A percentile compares a stretch with the other conserved stretches of the same genome.
Evolutionary conservation across 495 filamentous ascomycete genomes (phyloP).

Genomic region (Durotheca rogersii): DNA sequence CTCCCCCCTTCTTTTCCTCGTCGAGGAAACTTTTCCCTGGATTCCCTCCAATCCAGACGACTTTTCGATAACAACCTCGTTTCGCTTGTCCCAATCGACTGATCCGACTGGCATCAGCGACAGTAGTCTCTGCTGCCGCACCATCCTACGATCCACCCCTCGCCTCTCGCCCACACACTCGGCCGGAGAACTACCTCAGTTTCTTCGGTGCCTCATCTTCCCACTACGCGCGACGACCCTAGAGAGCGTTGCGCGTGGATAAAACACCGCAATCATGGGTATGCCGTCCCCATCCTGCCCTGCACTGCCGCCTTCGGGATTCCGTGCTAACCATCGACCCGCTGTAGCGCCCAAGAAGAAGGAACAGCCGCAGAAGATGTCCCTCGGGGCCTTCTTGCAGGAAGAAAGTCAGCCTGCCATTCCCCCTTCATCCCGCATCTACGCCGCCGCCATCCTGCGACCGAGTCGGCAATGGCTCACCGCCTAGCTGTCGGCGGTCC

Average conservation of each 20-base stretch:
- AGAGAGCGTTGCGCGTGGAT: slow-evolving; percentile 43
- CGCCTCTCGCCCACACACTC: neutral
- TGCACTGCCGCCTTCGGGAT: slow-evolving; percentile 7
- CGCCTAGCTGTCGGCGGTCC: too few species aligned
- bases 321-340: slow-evolving; percentile 25
- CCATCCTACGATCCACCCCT: neutral
- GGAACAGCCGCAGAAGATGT: slow-evolving; percentile 79
- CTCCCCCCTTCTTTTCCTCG: slow-evolving; percentile 15
- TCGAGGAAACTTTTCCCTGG: slow-evolving; percentile 24
- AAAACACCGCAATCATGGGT: slow-evolving; percentile 84
- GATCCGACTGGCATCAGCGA: slow-evolving; percentile 10
- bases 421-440: slow-evolving; percentile 21
- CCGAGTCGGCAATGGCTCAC: too few species aligned
- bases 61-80: slow-evolving; percentile 7
- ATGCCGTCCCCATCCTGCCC: slow-evolving; percentile 43
- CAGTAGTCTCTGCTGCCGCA: slow-evolving; percentile 3
- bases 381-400: slow-evolving; percentile 84
- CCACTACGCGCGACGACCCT: slow-evolving; percentile 49
- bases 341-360: slow-evolving; percentile 81
- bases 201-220: slow-evolving; percentile 28
- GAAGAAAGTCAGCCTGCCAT: slow-evolving; percentile 69
- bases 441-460: slow-evolving; percentile 11
- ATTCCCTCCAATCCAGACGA: slow-evolving; percentile 22
- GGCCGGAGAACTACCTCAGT: slow-evolving; percentile 19
- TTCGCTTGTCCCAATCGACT: slow-evolving; percentile 14